Base-by-base conservation (phyloP, 2,329 filamentous ascomycete species). In the Arthroderma sp. region DNA sequence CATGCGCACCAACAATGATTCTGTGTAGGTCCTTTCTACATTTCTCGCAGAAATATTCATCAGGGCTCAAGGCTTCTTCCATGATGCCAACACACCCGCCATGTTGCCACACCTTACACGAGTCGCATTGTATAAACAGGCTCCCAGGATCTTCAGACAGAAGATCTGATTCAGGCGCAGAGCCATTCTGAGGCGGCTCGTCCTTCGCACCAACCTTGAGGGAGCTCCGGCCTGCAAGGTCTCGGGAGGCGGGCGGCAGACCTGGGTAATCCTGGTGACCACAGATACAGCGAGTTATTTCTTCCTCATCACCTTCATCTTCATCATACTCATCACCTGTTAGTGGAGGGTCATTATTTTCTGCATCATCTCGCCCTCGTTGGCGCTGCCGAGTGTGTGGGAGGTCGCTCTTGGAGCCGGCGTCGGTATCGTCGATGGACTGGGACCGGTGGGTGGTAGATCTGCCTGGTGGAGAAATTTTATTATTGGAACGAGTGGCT, bases 81-180 rank as follows among this genome's bases (percentile, higher is more conserved):
- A 94, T 87, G 58, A 98, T 94, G 49, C 91, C 89, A 48, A 98
- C 89, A 60, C 91, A 98, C 49, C 88, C 89, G 57, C 91, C 91
- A 62, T 98, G 91, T 64, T 98, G 91, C 91, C 89, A 98, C 51
- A 96, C 91, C 62, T 94, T 93, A 72, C 91, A 98, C 52, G 85
- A 74, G 66, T 96, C 91, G 74, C 91, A 98, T 70, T 96, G 89
- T 53, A 98, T 88, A 66, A 95, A 98, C 66, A 96, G 83, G 43
- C 88, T 89, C 38, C 89, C 91, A 53, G 89, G 75, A 53, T 96
- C 89, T 57, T 94, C 87, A 30, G 80, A 78, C 51, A 86, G 72
- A 51, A 70, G 58, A 49, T 74, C 71, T 48, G 69, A 80, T 68
- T 68, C 79, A 67, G 62, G 72, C 64, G 63, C 73, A 66, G 67